phyloP scores from a whole-genome alignment of 108 stramenopile species.

The Fragilariopsis cylindrus region DNA sequence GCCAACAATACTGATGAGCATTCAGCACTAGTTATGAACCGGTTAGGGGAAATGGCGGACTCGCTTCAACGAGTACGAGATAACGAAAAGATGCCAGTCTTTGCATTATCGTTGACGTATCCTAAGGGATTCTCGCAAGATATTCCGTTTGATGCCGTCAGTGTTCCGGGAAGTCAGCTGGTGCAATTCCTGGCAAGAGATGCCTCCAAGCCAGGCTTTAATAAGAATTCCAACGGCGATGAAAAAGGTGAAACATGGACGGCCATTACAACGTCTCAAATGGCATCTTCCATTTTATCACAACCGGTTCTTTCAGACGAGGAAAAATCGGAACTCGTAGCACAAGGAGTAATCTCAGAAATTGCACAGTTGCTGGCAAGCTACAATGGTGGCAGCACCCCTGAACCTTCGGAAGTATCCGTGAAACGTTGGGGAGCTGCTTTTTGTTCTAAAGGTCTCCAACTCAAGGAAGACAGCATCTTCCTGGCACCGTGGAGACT shows the following conservation, averaged over 20 bases:
- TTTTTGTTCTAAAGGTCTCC: conserved; percentile 12
- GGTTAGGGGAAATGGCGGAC: conserved; percentile 13
- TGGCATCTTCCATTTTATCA: conserved; percentile 15
- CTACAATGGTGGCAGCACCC: neutral
- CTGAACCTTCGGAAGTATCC: conserved; percentile 12
- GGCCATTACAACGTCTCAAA: conserved; percentile 30
- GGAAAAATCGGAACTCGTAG: neutral
- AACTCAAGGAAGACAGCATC: conserved; percentile 30
- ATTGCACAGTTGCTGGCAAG: neutral
- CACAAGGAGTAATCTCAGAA: neutral
- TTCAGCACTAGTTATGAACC: conserved; percentile 2
- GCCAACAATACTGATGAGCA: neutral
- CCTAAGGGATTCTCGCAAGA: conserved; percentile 11
- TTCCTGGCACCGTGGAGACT: conserved; percentile 31
- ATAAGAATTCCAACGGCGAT: neutral
- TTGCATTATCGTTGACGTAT: conserved; percentile 10
- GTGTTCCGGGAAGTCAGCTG: conserved; percentile 29
- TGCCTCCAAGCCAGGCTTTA: conserved; percentile 29
- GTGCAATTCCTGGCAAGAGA: conserved; percentile 36
- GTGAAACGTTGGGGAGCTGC: conserved; percentile 27
- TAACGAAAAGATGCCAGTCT: conserved; percentile 22
- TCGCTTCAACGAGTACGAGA: conserved; percentile 22
- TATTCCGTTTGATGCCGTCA: conserved; percentile 40
- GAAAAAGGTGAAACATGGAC: conserved; percentile 33
- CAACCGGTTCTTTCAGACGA: neutral